Conservation (phyloP, 2,329 filamentous ascomycete species). For the Colletotrichum phormii region DNA sequence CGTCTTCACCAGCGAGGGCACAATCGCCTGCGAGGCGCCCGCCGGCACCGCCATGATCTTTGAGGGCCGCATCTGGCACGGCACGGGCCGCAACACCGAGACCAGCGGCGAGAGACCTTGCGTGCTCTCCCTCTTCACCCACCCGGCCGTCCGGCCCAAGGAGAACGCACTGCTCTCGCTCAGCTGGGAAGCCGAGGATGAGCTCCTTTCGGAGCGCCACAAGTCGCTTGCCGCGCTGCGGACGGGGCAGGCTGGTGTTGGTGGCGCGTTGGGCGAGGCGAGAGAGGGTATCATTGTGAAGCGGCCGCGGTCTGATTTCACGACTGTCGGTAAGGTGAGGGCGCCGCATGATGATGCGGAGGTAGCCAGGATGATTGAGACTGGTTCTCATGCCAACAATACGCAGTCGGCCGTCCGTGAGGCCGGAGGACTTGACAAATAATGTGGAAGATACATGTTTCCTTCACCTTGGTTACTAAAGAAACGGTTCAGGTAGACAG, state of each 20-base stretch:
- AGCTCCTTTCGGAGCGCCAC: background rate
- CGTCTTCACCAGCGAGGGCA: background rate
- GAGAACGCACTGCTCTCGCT: background rate
- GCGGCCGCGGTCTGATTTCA: background rate
- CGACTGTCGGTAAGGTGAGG: background rate
- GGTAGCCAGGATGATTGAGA: background rate
- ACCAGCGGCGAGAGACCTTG: background rate
- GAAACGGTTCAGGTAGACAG: background rate
- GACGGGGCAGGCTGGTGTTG: background rate
- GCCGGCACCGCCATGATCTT: background rate
- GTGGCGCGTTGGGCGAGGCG: background rate
- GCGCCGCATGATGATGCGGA: background rate
- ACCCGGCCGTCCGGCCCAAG: slow-evolving; percentile 2
- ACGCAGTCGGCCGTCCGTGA: background rate
- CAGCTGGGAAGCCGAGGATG: slow-evolving; percentile 1
- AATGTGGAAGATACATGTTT: background rate
- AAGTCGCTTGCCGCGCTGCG: background rate
- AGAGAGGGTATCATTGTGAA: background rate
- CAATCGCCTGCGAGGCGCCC: background rate
- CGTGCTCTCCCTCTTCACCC: background rate
- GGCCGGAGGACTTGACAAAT: background rate
- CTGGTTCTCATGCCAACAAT: background rate
- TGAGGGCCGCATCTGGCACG: background rate
- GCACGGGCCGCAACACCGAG: background rate
- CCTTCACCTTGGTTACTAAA: too few relatives aligned